phyloP scores from a whole-genome alignment of 2,329 filamentous ascomycete genomes.

The Xylariaceae sp. region DNA sequence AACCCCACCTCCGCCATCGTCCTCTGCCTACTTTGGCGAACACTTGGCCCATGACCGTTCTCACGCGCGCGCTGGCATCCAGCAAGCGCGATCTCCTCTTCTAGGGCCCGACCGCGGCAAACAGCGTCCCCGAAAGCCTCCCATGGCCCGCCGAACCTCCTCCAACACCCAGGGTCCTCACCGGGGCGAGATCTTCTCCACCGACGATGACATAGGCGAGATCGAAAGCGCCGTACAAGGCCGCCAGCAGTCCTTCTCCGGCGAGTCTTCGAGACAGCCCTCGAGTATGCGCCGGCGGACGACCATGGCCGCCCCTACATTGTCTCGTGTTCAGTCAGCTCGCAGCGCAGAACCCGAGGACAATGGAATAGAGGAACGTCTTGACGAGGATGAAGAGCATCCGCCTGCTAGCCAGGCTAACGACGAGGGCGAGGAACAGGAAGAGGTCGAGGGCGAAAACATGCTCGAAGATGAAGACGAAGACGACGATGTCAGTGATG shows the following conservation, averaged over 20 bases:
- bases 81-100: conserved; percentile 42
- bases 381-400: conserved; percentile 30
- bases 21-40: conserved; percentile 32
- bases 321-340: conserved; percentile 42
- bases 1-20: conserved; percentile 27
- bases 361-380: conserved; percentile 27
- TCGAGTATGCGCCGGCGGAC: conserved; percentile 37
- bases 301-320: conserved; percentile 30
- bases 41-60: conserved; percentile 37
- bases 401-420: conserved; percentile 30
- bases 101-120: conserved; percentile 46
- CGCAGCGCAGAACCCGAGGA: conserved; percentile 30
- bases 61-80: conserved; percentile 33
- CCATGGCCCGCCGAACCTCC: conserved; percentile 68
- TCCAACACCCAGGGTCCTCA: conserved; percentile 69
- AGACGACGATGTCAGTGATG: conserved; percentile 74
- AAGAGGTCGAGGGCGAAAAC: conserved; percentile 15
- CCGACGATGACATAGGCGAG: conserved; percentile 81
- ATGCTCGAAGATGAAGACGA: conserved; percentile 48
- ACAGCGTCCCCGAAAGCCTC: conserved; percentile 64
- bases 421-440: conserved; percentile 31
- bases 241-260: conserved; percentile 20
- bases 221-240: conserved; percentile 64
- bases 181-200: conserved; percentile 82
- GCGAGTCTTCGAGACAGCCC: conserved; percentile 25